Base-by-base conservation (phyloP, 2,329 filamentous ascomycete genomes). In the Sordariomycetes sp. region DNA sequence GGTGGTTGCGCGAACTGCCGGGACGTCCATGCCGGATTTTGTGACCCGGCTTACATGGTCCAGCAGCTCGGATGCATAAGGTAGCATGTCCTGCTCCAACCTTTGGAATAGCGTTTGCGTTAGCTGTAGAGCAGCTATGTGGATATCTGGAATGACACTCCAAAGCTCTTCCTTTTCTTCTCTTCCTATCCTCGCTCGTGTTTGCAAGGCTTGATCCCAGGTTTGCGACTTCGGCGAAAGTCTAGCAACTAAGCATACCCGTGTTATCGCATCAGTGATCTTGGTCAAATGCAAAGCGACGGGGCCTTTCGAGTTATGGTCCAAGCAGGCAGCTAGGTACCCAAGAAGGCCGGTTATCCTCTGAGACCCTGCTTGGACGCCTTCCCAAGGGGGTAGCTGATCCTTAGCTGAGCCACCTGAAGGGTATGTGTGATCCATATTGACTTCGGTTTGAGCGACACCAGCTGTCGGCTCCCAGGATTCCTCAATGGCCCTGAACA, bases 151-250 rank as follows among this genome's bases (percentile, higher is more conserved):
- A 9, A 95, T 66, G 14, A 75, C 65, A 30, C 71, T 63, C 74
- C 83, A 88, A 4, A 95, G 67, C 29, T 79, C 75, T 34, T 94
- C 86, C 40, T 81, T 80, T 57, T 95, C 90, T 32, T 93, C 84
- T 40, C 82, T 75, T 21, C 78, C 71, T 41, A 92, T 75, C 41
- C 85, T 80, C 7, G 78, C 67, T 45, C 87, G 88, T 39, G 79
- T 66, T 39, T 79, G 73, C n/a, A 75, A 57, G 3, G 62, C 65
- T 43, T 65, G 64, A 39, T 70, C 62, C 44, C 61, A 61, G 15
- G 54, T 57, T 39, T 66, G 66, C 39, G 54, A 61, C 50, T 49
- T 66, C 44, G 46, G 66, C 36, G 44, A 73, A 54, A 55, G 75
- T 42, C 52, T 70, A 54, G 66, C 63, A 29, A 93, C 68, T 14